Base-by-base conservation (phyloP, 805 yeast genomes). In the Yamadazyma laniorum region DNA sequence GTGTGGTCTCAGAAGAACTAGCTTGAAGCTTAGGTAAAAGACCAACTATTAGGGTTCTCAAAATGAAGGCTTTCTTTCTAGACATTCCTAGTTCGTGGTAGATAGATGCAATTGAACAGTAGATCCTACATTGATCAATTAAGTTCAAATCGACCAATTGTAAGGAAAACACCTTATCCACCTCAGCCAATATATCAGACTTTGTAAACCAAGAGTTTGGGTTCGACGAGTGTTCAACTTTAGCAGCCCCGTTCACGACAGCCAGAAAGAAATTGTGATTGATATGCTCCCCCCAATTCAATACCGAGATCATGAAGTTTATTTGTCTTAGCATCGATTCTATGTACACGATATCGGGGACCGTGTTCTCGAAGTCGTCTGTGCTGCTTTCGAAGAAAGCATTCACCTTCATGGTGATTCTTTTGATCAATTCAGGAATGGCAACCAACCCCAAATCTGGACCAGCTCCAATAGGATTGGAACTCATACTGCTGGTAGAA, bases 271-370 rank as follows among this genome's bases (percentile, higher is more conserved):
- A 63, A 0, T 55, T 55, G 1, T 59, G 50, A 16, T 70, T 67
- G 43, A 80, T 58, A n/a, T 49, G 30, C 2, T 73, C 75, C 6
- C 77, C 77, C 23, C 77, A 74, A 2, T 72, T 53, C 44, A 70
- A 70, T 4, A 79, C 56, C 7, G 67, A 56, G 1, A 82, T 70
- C 72, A 84, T 73, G 36, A 85, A 72, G 39, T 79, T 78, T 16
- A 81, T 62, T 35, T 72, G 75, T 42, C 96, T 70, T 22, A 89
- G 48, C 2, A 85, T 65, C 2, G 82, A 70, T 47, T 88, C 96
- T 29, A 84, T 78, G 46, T 79, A 85, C 0, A 89, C 89, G 1
- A 83, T 59, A 42, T 82, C 91, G 0, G 98, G 97, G 0, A 83
- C 90, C 47, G 76, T 77, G 47, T 91, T 95, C 39, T 80, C 87